Base-by-base conservation (phyloP, 805 yeast species). In the Suhomyces canberraensis region DNA sequence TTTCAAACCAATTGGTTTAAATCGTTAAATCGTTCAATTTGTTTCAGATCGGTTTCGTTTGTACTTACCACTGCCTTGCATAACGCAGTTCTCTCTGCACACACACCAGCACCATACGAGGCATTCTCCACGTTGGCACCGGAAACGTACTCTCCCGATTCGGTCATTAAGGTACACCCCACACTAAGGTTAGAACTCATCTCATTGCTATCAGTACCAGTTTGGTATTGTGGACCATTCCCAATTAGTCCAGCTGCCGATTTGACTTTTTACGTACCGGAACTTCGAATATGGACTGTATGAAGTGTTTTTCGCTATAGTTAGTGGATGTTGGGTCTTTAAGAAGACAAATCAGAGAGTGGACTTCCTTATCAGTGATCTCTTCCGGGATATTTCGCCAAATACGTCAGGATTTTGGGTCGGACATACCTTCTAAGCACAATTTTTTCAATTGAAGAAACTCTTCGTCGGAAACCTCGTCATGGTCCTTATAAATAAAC, bases 81-180 rank as follows among this genome's bases (percentile, higher is more conserved):
- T 7, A 67, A 49, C 4, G 73, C 58, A 9, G 64, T 47, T 36
- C 71, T 48, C 44, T 65, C 73, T 1, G 73, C 72, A 42, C 72
- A 65, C 4, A 66, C 60, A n/a, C 60, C 55, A 21, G 64, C 69
- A 9, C 87, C 95, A 53, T 85, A 90, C 33, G 93, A 79, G 3
- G 97, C 98, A 56, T 91, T 93, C 56, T 91, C 98, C 18, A 93
- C 79, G 48, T 91, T 91, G 27, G 95, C 95, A 4, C 98, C 98
- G 9, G 61, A 52, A 16, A 82, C 61, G 29, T 54, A 66, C 14
- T 63, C 62, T 2, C 77, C 84, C 7, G 64, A 54, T 0, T 53
- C 57, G 1, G 87, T 69, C 16, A 86, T 52, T 1, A 91, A 50
- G 3, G 81, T 76, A 36, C 95, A 86, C 0, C 98, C 98, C 2